These are phyloP conservation scores for Irpex rosettiformis DNA, from an alignment of 1,284 basidiomycete genomes.

Conservation along the genomic window DNA sequence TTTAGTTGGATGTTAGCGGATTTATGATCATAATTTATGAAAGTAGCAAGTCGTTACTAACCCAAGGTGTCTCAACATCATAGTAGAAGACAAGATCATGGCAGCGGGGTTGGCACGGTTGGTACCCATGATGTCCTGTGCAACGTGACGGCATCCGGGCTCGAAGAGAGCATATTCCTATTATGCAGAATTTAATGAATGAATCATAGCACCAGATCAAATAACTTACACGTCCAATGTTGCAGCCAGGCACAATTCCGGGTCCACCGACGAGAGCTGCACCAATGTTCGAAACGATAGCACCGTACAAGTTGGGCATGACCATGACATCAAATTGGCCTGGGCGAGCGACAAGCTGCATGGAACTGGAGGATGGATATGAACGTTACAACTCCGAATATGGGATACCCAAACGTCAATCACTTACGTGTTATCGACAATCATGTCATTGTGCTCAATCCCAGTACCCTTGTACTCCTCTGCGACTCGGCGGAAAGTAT, in stretches of 20 bases:
- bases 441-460: conserved; percentile 97
- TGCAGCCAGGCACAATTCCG: conserved; percentile 97
- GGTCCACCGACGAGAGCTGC: conserved; percentile 98
- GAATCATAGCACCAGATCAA: conserved; percentile 3
- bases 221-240: conserved; percentile 82
- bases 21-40: conserved; percentile 7
- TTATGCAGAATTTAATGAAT: not conserved
- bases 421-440: conserved; percentile 94
- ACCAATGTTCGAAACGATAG: conserved; percentile 98
- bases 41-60: conserved; percentile 30
- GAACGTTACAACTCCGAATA: not conserved
- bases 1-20: conserved; percentile 4
- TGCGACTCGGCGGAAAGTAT: conserved; percentile 95
- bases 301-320: conserved; percentile 98
- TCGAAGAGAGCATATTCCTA: conserved; percentile 98
- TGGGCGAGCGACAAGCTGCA: conserved; percentile 97
- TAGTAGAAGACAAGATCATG: conserved; percentile 96
- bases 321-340: conserved; percentile 99
- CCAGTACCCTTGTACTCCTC: conserved; percentile 95
- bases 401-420: not conserved
- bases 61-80: conserved; percentile 99
- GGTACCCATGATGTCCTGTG: conserved; percentile 96
- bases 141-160: conserved; percentile 98
- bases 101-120: conserved; percentile 98
- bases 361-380: conserved; percentile 58